phyloP scores from a whole-genome alignment of 768 basidiomycete genomes.

The Ephemerocybe angulata region DNA sequence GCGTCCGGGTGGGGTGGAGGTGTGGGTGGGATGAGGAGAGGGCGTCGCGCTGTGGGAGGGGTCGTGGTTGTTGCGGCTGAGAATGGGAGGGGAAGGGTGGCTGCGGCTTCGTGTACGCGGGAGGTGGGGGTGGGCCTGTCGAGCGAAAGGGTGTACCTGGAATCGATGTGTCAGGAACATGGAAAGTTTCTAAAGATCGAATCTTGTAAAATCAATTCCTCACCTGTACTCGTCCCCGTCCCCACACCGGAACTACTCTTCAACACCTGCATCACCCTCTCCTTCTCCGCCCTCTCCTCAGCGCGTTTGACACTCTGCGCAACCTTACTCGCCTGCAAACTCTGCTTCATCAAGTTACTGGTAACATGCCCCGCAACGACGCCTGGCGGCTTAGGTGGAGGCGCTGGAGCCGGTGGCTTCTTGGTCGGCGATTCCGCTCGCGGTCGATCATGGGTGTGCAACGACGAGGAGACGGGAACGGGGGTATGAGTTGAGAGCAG shows the following conservation, averaged over 20 bases:
- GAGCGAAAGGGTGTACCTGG: not conserved
- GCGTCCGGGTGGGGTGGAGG: not conserved
- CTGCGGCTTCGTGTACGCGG: not conserved
- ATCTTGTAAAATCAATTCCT: not conserved
- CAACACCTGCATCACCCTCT: constrained; percentile 66
- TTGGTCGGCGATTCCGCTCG: too few relatives aligned
- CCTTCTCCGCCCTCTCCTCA: constrained; percentile 64
- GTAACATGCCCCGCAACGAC: constrained; percentile 43
- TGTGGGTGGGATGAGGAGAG: not conserved
- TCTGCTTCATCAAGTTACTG: constrained; percentile 68
- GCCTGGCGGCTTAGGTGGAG: too few relatives aligned
- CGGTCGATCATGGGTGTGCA: too few relatives aligned
- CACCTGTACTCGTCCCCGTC: too few relatives aligned
- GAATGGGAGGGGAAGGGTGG: not conserved
- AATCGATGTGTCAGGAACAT: too few relatives aligned
- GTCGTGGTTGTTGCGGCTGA: not conserved
- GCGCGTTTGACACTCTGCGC: constrained; percentile 68
- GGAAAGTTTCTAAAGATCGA: too few relatives aligned
- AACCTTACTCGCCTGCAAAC: constrained; percentile 67
- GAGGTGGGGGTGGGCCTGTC: not conserved
- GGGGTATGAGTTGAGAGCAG: too few relatives aligned
- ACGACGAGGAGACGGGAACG: too few relatives aligned
- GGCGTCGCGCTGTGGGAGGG: not conserved
- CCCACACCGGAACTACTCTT: constrained; percentile 52
- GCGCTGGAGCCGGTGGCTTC: too few relatives aligned